Evolutionary conservation across 2,329 filamentous ascomycete genomes (phyloP).

Genomic region (Madurella fahalii): DNA sequence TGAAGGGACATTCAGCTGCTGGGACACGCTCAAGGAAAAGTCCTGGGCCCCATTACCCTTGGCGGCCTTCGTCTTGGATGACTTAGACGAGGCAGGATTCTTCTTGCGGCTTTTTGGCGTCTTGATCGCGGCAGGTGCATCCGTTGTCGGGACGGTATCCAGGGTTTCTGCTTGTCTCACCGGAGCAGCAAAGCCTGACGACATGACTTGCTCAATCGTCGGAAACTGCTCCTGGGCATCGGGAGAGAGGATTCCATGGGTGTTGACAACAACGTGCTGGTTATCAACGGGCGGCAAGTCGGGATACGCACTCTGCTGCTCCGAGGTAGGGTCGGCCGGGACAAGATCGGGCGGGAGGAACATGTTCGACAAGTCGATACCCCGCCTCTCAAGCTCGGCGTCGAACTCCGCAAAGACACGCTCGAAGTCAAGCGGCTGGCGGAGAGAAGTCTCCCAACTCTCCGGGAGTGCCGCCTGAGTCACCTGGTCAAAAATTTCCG

Average conservation of each 20-base stretch:
- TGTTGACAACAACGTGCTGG: not conserved
- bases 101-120: slow-evolving; percentile 3
- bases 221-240: slow-evolving; percentile 8
- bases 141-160: not conserved
- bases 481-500: slow-evolving; percentile 9
- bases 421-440: slow-evolving; percentile 5
- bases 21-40: not conserved
- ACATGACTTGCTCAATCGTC: slow-evolving; percentile 3
- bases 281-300: not conserved
- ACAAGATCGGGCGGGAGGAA: too few species aligned
- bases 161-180: not conserved
- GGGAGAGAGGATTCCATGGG: slow-evolving; percentile 1
- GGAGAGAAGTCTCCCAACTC: not conserved
- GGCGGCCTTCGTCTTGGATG: not conserved
- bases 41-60: not conserved
- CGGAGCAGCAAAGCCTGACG: not conserved
- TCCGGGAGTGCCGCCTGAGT: not conserved
- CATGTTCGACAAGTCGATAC: not conserved
- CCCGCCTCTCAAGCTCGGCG: not conserved
- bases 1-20: not conserved
- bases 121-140: not conserved
- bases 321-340: not conserved
- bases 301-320: not conserved
- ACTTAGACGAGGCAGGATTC: not conserved
- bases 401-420: not conserved